A percentile compares a stretch with the other conserved stretches of the same genome.
These are phyloP conservation scores for Sporothrix globosa DNA, from an alignment of 2,329 filamentous ascomycete species.

Conservation along the genomic window DNA sequence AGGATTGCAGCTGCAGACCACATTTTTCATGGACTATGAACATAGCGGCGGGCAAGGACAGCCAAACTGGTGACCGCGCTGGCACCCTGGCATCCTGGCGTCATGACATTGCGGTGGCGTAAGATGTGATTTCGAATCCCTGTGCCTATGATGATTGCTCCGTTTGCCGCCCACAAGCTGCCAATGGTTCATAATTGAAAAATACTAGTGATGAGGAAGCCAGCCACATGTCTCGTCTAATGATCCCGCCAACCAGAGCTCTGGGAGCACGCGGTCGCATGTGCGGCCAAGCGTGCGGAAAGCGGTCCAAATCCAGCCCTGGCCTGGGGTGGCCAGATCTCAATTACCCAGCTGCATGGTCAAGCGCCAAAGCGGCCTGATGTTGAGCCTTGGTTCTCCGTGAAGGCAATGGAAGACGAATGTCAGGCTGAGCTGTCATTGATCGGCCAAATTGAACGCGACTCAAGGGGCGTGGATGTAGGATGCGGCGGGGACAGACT, in stretches of 20 bases:
- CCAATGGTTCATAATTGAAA: not conserved
- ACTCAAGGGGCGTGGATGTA: not conserved
- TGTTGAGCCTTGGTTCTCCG: not conserved
- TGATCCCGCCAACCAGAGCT: constrained; percentile 18
- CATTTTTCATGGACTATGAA: not conserved
- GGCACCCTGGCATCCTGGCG: not conserved
- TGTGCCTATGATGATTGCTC: not conserved
- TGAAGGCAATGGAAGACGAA: not conserved
- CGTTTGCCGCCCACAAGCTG: constrained; percentile 11
- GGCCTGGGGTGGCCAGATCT: not conserved
- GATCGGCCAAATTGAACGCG: not conserved
- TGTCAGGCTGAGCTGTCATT: not conserved
- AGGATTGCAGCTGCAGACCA: not conserved
- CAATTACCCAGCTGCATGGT: not conserved
- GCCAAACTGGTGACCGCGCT: not conserved
- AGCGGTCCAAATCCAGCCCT: not conserved
- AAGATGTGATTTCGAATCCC: not conserved
- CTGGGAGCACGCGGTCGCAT: not conserved
- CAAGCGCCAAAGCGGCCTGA: constrained; percentile 17
- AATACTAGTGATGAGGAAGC: not conserved
- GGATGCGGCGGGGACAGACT: not conserved
- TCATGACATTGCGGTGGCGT: not conserved
- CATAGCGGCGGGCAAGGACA: not conserved
- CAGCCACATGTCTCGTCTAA: not conserved
- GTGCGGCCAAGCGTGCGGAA: not conserved